Evolutionary conservation across 352 stramenopile genomes (phyloP).

Genomic region (Pythium periplocum): DNA sequence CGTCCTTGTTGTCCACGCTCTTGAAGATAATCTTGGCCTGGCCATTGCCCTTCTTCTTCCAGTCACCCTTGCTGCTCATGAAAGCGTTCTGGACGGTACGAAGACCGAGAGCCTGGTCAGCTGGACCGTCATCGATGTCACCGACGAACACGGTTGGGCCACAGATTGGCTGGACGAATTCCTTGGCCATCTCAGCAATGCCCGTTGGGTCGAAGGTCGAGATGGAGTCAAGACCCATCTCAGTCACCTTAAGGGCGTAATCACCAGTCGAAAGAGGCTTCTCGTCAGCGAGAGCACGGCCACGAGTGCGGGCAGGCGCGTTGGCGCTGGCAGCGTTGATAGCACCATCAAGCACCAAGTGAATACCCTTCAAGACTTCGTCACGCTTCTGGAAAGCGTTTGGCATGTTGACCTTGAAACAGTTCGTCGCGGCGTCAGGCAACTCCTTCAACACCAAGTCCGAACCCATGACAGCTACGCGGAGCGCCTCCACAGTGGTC

Average conservation of each 20-base stretch:
- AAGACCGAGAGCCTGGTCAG: constrained; percentile 35
- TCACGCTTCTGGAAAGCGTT: constrained; percentile 16
- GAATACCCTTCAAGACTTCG: constrained; percentile 26
- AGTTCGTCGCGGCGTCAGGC: neutral
- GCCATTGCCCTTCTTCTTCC: constrained; percentile 14
- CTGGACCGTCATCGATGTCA: constrained; percentile 45
- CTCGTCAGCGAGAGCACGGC: constrained; percentile 5
- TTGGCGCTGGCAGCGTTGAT: constrained; percentile 31
- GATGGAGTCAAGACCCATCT: constrained; percentile 27
- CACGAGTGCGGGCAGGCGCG: neutral
- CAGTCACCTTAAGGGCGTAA: constrained; percentile 22
- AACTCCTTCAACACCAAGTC: constrained; percentile 5
- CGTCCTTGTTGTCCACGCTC: constrained; percentile 12
- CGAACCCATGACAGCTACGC: constrained; percentile 1
- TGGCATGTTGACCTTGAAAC: constrained; percentile 23
- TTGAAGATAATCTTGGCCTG: constrained; percentile 9
- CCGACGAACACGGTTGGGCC: constrained; percentile 47
- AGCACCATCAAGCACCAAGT: constrained; percentile 40
- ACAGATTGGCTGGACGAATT: constrained; percentile 59
- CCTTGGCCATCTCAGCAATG: constrained; percentile 34
- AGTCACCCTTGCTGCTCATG: constrained; percentile 28
- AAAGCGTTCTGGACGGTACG: constrained; percentile 37
- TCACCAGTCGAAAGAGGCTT: constrained; percentile 24
- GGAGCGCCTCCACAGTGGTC: constrained; percentile 4
- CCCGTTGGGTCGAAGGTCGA: constrained; percentile 46